Evolutionary conservation across 1,139 yeast genomes (phyloP).

Genomic region (Eremothecium coryli): DNA sequence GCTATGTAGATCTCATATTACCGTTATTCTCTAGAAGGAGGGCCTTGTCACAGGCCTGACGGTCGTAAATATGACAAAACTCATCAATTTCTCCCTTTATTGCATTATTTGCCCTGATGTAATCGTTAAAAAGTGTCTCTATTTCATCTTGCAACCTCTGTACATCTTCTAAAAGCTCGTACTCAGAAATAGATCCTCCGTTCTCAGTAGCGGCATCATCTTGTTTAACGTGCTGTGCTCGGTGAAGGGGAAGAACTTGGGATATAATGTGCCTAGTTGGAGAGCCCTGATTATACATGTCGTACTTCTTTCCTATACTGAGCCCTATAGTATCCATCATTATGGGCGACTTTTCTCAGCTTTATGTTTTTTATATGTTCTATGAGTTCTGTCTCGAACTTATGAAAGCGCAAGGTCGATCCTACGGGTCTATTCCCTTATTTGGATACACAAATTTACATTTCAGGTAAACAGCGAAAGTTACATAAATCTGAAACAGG

Average conservation of each 20-base stretch:
- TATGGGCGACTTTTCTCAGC: too few species aligned
- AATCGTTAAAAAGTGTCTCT: slow-evolving; percentile 14
- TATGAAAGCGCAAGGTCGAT: too few species aligned
- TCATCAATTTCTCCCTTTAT: slow-evolving; percentile 25
- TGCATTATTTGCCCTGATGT: slow-evolving; percentile 19
- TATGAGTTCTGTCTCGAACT: too few species aligned
- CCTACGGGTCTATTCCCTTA: too few species aligned
- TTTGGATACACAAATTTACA: too few species aligned
- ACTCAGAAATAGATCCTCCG: neutral
- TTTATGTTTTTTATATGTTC: too few species aligned
- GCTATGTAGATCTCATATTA: too few species aligned
- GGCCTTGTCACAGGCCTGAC: too few species aligned
- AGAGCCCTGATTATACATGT: neutral
- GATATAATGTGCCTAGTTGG: slow-evolving; percentile 3
- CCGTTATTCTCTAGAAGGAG: too few species aligned
- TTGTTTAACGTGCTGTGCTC: neutral
- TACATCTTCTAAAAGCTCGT: slow-evolving; percentile 13
- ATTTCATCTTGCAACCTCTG: slow-evolving; percentile 22
- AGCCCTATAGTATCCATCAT: slow-evolving; percentile 1
- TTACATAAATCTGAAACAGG: too few species aligned
- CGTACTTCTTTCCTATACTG: slow-evolving; percentile 1
- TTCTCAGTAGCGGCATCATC: neutral
- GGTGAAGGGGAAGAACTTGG: neutral
- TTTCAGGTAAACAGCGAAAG: too few species aligned
- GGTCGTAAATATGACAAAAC: slow-evolving; percentile 19